These are phyloP conservation scores for Rhodosporidiobolus odoratus DNA, from an alignment of 768 basidiomycete species.

Conservation along the genomic window DNA sequence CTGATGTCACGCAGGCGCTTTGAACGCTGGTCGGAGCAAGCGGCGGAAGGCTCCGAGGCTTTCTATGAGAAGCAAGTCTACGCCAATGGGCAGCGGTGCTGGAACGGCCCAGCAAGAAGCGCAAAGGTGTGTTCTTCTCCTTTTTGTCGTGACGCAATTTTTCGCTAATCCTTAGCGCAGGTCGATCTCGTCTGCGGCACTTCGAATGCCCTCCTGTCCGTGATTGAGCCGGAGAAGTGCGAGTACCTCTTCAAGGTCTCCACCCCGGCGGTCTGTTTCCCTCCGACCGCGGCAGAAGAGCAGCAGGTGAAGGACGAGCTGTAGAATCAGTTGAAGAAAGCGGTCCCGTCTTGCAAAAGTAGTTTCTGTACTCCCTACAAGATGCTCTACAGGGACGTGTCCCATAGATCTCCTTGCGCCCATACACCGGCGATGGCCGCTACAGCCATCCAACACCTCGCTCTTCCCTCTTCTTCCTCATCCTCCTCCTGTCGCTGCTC, in stretches of 20 bases:
- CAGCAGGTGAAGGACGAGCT: slow-evolving; percentile 26
- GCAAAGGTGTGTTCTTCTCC: slow-evolving; percentile 57
- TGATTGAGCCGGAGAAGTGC: slow-evolving; percentile 91
- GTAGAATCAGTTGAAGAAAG: background rate
- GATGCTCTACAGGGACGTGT: slow-evolving; percentile 9
- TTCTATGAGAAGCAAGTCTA: slow-evolving; percentile 82
- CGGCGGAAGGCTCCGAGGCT: slow-evolving; percentile 55
- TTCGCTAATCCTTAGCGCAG: slow-evolving; percentile 48
- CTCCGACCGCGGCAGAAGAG: background rate
- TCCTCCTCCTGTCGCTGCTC: slow-evolving; percentile 47
- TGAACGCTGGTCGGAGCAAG: slow-evolving; percentile 68
- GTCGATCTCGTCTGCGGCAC: slow-evolving; percentile 77
- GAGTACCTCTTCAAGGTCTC: slow-evolving; percentile 40
- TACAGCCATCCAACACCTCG: slow-evolving; percentile 70
- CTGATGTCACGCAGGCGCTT: slow-evolving; percentile 51
- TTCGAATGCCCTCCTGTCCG: slow-evolving; percentile 69
- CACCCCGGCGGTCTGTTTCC: slow-evolving; percentile 37
- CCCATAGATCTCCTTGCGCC: slow-evolving; percentile 76
- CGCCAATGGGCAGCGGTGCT: slow-evolving; percentile 73
- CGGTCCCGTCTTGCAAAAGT: background rate
- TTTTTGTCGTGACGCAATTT: slow-evolving; percentile 8
- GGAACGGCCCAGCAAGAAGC: slow-evolving; percentile 71
- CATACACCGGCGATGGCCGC: slow-evolving; percentile 62
- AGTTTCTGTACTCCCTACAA: too few species aligned
- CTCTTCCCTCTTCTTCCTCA: slow-evolving; percentile 26